Evolutionary conservation across 1,284 basidiomycete genomes (phyloP).

Genomic region (Ceratobasidium sp.): DNA sequence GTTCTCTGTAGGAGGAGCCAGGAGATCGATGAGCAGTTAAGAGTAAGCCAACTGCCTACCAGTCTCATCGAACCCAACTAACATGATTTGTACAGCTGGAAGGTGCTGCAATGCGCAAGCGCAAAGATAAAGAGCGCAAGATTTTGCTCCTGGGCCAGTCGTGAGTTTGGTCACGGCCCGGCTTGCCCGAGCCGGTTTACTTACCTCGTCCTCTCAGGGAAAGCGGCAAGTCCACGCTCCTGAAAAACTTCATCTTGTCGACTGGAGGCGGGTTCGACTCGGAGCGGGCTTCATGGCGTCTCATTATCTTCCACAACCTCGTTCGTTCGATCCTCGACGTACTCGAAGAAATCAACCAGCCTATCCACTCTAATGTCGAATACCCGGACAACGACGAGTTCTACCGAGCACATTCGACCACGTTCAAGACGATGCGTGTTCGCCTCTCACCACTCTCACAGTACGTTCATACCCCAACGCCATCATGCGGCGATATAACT

Average conservation of each 20-base stretch:
- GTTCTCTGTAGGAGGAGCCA: slow-evolving; percentile 26
- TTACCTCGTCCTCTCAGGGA: slow-evolving; percentile 7
- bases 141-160: slow-evolving; percentile 42
- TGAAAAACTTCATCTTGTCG: slow-evolving; percentile 43
- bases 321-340: slow-evolving; percentile 76
- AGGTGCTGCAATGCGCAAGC: slow-evolving; percentile 15
- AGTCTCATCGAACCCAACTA: neutral
- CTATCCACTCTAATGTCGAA: slow-evolving; percentile 38
- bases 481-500: slow-evolving; percentile 63
- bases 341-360: slow-evolving; percentile 72
- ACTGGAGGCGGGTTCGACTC: slow-evolving; percentile 65
- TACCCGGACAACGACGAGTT: slow-evolving; percentile 56
- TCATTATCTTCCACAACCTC: slow-evolving; percentile 83
- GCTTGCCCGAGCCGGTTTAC: neutral
- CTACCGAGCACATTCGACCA: slow-evolving; percentile 43
- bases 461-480: slow-evolving; percentile 67
- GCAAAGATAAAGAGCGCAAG: slow-evolving; percentile 39
- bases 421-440: slow-evolving; percentile 65
- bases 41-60: neutral
- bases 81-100: slow-evolving; percentile 7
- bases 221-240: slow-evolving; percentile 42
- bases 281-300: slow-evolving; percentile 81
- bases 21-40: slow-evolving; percentile 38
- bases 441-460: slow-evolving; percentile 70
- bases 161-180: neutral